Percentiles rank a stretch among this genome's conserved stretches.
These are phyloP conservation scores for Haplosporangium gracile DNA, from an alignment of 192 early-diverging fungal genomes.

Conservation along the genomic window DNA sequence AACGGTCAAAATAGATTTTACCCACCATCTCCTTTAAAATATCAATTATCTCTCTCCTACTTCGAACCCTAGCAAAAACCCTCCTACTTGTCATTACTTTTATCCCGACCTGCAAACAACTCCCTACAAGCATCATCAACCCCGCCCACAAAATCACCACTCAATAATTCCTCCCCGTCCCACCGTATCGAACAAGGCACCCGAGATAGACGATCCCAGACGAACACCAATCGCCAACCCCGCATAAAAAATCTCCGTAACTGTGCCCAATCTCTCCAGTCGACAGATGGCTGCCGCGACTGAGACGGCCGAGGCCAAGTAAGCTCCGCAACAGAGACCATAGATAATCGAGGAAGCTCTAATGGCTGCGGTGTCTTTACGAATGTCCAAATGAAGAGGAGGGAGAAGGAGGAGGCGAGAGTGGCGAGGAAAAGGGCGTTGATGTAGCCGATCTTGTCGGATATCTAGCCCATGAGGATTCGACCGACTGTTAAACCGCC, in stretches of 20 bases:
- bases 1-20: no score
- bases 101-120: constrained; percentile 13
- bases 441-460: constrained; percentile 64
- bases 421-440: constrained; percentile 63
- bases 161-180: constrained; percentile 28
- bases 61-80: background rate
- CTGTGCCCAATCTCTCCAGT: constrained; percentile 13
- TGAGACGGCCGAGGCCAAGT: constrained; percentile 37
- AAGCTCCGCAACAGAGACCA: constrained; percentile 46
- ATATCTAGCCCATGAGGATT: constrained; percentile 70
- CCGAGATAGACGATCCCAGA: constrained; percentile 34
- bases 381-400: constrained; percentile 61
- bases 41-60: no score
- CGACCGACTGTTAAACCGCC: constrained; percentile 71
- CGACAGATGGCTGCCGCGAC: constrained; percentile 33
- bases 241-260: constrained; percentile 36
- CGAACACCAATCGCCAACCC: constrained; percentile 35
- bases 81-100: constrained; percentile 19
- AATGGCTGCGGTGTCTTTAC: constrained; percentile 47
- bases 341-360: constrained; percentile 27
- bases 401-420: constrained; percentile 54
- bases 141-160: constrained; percentile 41
- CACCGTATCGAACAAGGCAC: constrained; percentile 33
- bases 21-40: no score
- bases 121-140: constrained; percentile 19